Evolutionary conservation across 2,329 filamentous ascomycete genomes (phyloP).

Genomic region (Graphilbum sp.): DNA sequence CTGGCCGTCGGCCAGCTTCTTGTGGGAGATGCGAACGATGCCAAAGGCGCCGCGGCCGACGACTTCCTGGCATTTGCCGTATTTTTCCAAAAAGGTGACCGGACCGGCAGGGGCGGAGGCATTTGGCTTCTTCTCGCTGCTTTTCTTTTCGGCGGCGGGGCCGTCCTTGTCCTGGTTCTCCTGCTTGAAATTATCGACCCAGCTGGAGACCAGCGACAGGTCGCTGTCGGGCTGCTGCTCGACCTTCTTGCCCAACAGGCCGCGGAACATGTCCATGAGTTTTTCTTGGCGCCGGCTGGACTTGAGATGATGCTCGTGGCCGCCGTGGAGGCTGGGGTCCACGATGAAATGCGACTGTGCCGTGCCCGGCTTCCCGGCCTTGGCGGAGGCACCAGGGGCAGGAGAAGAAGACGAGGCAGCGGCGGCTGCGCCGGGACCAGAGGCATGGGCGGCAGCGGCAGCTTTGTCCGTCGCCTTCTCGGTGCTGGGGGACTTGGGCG

Average conservation of each 20-base stretch:
- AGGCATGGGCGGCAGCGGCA: slow-evolving; percentile 17
- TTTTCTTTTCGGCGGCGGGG: slow-evolving; percentile 25
- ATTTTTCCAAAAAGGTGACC: slow-evolving; percentile 73
- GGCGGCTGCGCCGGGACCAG: neutral
- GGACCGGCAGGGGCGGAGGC: neutral
- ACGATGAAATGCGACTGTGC: slow-evolving; percentile 31
- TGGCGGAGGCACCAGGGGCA: slow-evolving; percentile 20
- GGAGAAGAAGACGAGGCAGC: no score
- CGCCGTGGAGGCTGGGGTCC: slow-evolving; percentile 39
- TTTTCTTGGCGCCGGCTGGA: slow-evolving; percentile 89
- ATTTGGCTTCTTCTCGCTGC: neutral
- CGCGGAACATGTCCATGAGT: slow-evolving; percentile 77
- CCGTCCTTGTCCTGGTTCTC: slow-evolving; percentile 64
- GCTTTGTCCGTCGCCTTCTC: slow-evolving; percentile 20
- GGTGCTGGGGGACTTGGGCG: slow-evolving; percentile 26
- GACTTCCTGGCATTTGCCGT: slow-evolving; percentile 95
- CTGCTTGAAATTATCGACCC: slow-evolving; percentile 84
- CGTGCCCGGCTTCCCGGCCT: slow-evolving; percentile 16
- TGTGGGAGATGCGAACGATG: slow-evolving; percentile 94
- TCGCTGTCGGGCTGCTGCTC: slow-evolving; percentile 61
- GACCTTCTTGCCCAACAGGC: slow-evolving; percentile 69
- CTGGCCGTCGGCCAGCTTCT: slow-evolving; percentile 67
- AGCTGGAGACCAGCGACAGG: slow-evolving; percentile 82
- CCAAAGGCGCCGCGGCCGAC: slow-evolving; percentile 93
- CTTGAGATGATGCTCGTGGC: slow-evolving; percentile 78